Evolutionary conservation across 768 basidiomycete species (phyloP).

Genomic region (Suillus subaureus): DNA sequence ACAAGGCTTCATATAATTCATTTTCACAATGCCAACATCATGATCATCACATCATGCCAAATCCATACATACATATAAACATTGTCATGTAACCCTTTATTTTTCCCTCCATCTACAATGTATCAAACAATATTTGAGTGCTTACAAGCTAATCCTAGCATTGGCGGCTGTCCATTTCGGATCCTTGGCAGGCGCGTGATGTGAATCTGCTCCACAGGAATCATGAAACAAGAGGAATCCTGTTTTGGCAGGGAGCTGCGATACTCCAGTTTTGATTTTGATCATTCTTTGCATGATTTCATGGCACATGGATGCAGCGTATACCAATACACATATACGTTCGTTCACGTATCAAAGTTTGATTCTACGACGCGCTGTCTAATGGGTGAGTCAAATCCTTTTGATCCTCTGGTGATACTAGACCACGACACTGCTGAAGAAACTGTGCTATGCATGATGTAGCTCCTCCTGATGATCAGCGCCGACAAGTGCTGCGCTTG

Average conservation of each 20-base stretch:
- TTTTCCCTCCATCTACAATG: not conserved
- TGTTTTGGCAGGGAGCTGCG: not conserved
- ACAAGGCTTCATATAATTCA: slow-evolving; percentile 1
- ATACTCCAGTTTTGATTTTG: not conserved
- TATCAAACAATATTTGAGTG: not conserved
- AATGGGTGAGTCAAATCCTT: not conserved
- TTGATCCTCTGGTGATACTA: not conserved
- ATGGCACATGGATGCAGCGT: not conserved
- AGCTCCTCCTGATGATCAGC: not conserved
- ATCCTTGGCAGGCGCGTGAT: not conserved
- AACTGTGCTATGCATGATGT: no score
- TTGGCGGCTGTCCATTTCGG: not conserved
- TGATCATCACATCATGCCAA: slow-evolving; percentile 2
- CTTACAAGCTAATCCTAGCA: not conserved
- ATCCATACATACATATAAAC: not conserved
- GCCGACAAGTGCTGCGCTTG: not conserved
- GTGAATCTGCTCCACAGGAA: not conserved
- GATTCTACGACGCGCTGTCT: no score
- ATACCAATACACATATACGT: not conserved
- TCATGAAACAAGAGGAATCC: not conserved
- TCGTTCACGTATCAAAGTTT: not conserved
- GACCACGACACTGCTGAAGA: not conserved
- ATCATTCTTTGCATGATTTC: not conserved
- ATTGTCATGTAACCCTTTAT: not conserved
- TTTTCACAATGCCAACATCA: not conserved